Base-by-base conservation (phyloP, 2,329 filamentous ascomycete genomes). In the Fusarium continuum region DNA sequence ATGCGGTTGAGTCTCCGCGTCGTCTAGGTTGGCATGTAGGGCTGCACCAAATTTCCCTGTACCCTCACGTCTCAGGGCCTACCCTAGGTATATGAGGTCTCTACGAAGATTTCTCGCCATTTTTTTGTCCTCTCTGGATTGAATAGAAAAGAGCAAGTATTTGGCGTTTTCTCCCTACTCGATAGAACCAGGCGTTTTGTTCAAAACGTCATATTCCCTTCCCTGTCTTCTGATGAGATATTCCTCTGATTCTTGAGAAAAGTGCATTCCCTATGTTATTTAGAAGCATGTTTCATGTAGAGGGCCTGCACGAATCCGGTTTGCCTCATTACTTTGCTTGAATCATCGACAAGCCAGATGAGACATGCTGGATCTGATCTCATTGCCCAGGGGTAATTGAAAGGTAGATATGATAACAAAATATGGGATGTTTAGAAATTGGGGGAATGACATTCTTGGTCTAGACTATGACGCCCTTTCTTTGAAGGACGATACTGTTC, bases 1-100 rank as follows among this genome's bases (percentile, higher is more conserved):
- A 60, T 47, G 17, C 49, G 35, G 55, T 47, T 39, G 60, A 60
- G 44, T 41, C 44, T 53, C 54, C 55, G 54, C 17, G 26, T 40
- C 39, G 13, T 58, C 43, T 52, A 19, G 32, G 29, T 31, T 49
- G 8, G 28, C 32, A 41, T 52, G 47, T 60, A 61, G 40, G 55
- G 56, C 56, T 60, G 55, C 47, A 55, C 41, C 22, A 23, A 38
- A 54, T 34, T 38, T 16, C 23, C n/a, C n/a, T n/a, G n/a, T 38
- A 34, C 35, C 43, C 26, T 28, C 47, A 55, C 47, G 56, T 60
- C 14, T 31, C 32, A 29, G 17, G 28, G 35, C n/a, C 40, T 53
- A 60, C 56, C 25, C 52, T 41, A 9, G 32, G n/a, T 40, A 26
- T 23, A 22, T 29, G 46, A 35, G 20, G n/a, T 28, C 46, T 54